Base-by-base conservation (phyloP, 352 stramenopile genomes). In the Phytophthora cryptogea region DNA sequence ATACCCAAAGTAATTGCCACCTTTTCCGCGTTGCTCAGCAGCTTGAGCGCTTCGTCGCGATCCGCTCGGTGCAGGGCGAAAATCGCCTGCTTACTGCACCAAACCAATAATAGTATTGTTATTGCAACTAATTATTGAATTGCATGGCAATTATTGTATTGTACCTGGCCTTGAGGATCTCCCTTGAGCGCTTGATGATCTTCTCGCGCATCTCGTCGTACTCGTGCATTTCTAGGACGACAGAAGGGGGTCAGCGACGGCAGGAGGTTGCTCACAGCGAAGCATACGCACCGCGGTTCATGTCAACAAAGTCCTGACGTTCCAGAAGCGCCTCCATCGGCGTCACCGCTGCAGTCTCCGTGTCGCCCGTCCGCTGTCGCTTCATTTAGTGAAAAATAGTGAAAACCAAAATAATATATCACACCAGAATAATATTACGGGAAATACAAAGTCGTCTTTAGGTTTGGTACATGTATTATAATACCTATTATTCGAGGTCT, bases 161-260 rank as follows among this genome's bases (percentile, higher is more conserved):
- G 36, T 37, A 89, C 84, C 81, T 97, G 52, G 75, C 73, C 73
- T 99, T 99, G 67, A 98, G 91, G 51, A 96, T 95, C 65, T 99
- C 94, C 23, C 95, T 77, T 32, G 89, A 98, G 27, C 85, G 86
- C 78, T 98, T 98, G 60, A 99, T 99, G 47, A 99, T 88, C 52
- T 86, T 71, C 73, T 99, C 95, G 13, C 95, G 78, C 51, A 93
- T 86, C 30, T 96, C 86, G 68, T 98, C 94, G 37, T 92, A 82
- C 65, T 95, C 76, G 55, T 97, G 89, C 81, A 98, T 96, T 46
- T 90, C 86, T 90, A 23, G 2, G 17, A 2, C 26, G 16, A 26
- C 11, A 28, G 9, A n/a, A n/a, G 17, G 13, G 16, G 45, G 6
- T 8, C 1, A 47, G 3, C 32, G 27, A 26, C 2, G n/a, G 14